Base-by-base conservation (phyloP, 2,329 filamentous ascomycete genomes). In the Calonectria montana region DNA sequence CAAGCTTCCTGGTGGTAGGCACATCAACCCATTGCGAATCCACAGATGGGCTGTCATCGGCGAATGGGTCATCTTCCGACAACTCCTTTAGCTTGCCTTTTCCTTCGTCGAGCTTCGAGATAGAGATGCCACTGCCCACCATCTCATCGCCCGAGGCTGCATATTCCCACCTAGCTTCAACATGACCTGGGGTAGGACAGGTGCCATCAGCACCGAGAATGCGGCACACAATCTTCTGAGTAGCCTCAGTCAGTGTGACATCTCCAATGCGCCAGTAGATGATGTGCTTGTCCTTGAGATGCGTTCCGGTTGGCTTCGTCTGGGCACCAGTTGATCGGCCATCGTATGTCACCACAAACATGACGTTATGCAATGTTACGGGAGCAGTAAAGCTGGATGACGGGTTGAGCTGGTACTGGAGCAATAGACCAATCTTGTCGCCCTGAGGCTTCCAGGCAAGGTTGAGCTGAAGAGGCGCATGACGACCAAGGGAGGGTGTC, bases 391-490 rank as follows among this genome's bases (percentile, higher is more conserved):
- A 84, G 61, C 84, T 86, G 74, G 81, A 95, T 1, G 87, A 85
- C 0, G 95, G 94, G 82, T 98, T 98, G 18, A 97, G 88, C 7
- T 92, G 91, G 84, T 98, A 98, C 79, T 93, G 91, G 43, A 98
- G 86, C 66, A 98, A 90, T 47, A 97, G 90, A 47, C 94, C 96
- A n/a, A 96, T 90, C 83, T 98, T 96, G 74, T 93, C 92, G 50
- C 94, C 90, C 78, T 97, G 93, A 2, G 94, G 87, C 81, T 96
- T 97, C 95, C 96, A 98, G 1, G 88, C 89, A 4, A 94, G 93
- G 23, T 90, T 91, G 55, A 98, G 86, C 18, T 93, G 85, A 15
- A 98, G 85, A 0, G 96, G 95, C 13, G 93, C 92, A 77, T 94
- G 92, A 4, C 85, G 80, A 7, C 83, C 84, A 6, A 89, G 83